phyloP scores from a whole-genome alignment of 441 rosid species.

The Metrosideros polymorpha region DNA sequence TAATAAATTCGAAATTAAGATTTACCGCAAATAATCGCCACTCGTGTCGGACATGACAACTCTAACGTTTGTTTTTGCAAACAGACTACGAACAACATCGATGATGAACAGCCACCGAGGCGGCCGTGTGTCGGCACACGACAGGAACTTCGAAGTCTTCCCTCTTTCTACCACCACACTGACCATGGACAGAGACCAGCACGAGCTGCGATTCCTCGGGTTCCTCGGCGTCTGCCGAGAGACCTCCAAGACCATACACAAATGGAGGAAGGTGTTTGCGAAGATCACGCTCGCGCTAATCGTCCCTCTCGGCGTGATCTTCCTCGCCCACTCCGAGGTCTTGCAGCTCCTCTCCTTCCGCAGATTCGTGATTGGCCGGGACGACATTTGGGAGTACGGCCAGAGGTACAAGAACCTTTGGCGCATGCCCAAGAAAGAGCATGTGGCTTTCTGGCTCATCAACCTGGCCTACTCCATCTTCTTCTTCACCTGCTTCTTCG shows the following conservation, averaged over 20 bases:
- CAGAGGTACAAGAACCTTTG: slow-evolving; percentile 9
- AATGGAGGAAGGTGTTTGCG: slow-evolving; percentile 40
- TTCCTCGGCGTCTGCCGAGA: slow-evolving; percentile 27
- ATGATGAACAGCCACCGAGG: too few relatives aligned
- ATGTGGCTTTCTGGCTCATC: slow-evolving; percentile 20
- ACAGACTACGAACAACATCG: too few relatives aligned
- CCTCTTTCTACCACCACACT: too few relatives aligned
- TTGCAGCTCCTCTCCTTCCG: slow-evolving; percentile 14
- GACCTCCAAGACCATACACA: slow-evolving; percentile 31
- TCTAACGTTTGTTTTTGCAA: too few relatives aligned
- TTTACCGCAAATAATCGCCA: too few relatives aligned
- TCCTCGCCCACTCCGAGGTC: slow-evolving; percentile 27
- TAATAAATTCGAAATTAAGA: too few relatives aligned
- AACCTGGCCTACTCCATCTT: background rate
- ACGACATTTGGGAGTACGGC: background rate
- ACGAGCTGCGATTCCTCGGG: slow-evolving; percentile 49
- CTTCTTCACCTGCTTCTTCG: slow-evolving; percentile 21
- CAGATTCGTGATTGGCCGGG: slow-evolving; percentile 1
- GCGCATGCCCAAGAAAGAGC: slow-evolving; percentile 14
- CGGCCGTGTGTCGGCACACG: too few relatives aligned
- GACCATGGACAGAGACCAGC: slow-evolving; percentile 46
- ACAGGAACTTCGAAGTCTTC: too few relatives aligned
- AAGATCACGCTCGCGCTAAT: slow-evolving; percentile 39
- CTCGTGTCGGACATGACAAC: too few relatives aligned
- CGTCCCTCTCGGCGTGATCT: slow-evolving; percentile 39